These are phyloP conservation scores for Agroathelia rolfsii DNA, from an alignment of 1,284 basidiomycete species.

Conservation along the genomic window DNA sequence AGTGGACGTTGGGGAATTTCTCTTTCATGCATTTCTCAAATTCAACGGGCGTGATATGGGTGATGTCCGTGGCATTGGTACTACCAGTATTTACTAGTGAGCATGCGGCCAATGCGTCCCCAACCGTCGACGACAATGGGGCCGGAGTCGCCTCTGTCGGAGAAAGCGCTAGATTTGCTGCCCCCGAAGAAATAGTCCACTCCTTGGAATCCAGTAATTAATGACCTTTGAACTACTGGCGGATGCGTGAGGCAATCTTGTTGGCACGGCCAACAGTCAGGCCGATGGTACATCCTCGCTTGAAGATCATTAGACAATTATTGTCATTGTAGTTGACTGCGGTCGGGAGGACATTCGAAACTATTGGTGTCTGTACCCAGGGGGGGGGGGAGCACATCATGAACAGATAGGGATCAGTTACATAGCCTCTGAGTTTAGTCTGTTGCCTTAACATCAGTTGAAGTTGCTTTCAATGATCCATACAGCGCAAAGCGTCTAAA, in stretches of 20 bases:
- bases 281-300: slow-evolving; percentile 22
- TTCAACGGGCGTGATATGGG: slow-evolving; percentile 12
- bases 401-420: too few relatives aligned
- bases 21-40: slow-evolving; percentile 12
- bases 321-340: slow-evolving; percentile 18
- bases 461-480: too few relatives aligned
- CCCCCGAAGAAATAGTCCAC: too few relatives aligned
- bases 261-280: slow-evolving; percentile 24
- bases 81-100: slow-evolving; percentile 14
- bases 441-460: too few relatives aligned
- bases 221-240: too few relatives aligned
- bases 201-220: too few relatives aligned
- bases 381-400: too few relatives aligned
- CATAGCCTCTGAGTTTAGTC: too few relatives aligned
- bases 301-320: slow-evolving; percentile 22
- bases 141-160: slow-evolving; percentile 16
- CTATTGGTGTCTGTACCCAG: too few relatives aligned
- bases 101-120: slow-evolving; percentile 10
- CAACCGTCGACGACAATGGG: slow-evolving; percentile 13
- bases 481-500: too few relatives aligned
- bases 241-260: slow-evolving; percentile 20
- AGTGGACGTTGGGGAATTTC: slow-evolving; percentile 9
- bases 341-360: slow-evolving; percentile 17
- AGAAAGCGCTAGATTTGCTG: too few relatives aligned
- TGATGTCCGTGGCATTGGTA: slow-evolving; percentile 8